Evolutionary conservation across 768 basidiomycete species (phyloP).

Genomic region (Lactarius psammicola): DNA sequence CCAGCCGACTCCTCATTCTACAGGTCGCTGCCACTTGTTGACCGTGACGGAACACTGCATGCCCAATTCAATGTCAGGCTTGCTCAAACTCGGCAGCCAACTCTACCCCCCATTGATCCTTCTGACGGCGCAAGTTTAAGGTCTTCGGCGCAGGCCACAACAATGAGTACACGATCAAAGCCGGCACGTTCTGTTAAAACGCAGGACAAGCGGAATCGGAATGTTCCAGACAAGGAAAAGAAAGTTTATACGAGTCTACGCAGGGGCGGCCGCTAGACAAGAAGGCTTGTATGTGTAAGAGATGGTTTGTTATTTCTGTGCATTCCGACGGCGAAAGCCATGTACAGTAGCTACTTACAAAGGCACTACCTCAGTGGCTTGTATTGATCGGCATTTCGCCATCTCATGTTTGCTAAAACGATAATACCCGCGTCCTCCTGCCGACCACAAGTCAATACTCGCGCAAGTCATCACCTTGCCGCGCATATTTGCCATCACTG

Average conservation of each 20-base stretch:
- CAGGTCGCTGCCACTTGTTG: constrained; percentile 30
- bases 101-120: neutral
- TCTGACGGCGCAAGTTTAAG: constrained; percentile 2
- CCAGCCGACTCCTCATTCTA: constrained; percentile 12
- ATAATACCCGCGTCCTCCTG: neutral
- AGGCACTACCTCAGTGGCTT: neutral
- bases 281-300: neutral
- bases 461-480: neutral
- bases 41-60: constrained; percentile 29
- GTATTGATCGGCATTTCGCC: neutral
- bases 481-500: neutral
- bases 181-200: neutral
- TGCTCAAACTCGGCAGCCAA: neutral
- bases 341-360: neutral
- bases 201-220: neutral
- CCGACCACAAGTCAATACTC: neutral
- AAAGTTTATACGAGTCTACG: neutral
- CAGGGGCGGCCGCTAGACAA: neutral
- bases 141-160: neutral
- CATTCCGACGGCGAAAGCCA: neutral
- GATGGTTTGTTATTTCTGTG: neutral
- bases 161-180: neutral
- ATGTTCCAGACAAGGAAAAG: neutral
- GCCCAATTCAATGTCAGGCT: constrained; percentile 19
- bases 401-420: neutral